A percentile compares a stretch with the other conserved stretches of the same genome.
Conservation (phyloP, 202 grass and related monocot genomes). For the Carex sylvatica region DNA sequence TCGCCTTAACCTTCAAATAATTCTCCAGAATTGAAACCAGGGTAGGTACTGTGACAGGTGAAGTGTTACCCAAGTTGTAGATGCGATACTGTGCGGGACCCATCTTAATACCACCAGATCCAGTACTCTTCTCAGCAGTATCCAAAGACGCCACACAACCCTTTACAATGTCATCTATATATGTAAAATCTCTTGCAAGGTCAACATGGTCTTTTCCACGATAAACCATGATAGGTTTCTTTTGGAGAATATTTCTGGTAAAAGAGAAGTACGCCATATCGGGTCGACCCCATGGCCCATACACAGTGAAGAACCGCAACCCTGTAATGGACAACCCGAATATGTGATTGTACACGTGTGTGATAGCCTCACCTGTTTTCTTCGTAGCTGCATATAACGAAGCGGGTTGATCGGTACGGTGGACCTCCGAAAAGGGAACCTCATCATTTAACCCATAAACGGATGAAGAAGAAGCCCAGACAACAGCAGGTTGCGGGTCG, state of each 20-base stretch:
- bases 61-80: conserved; percentile 90
- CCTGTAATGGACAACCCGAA: conserved; percentile 84
- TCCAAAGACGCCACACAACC: conserved; percentile 68
- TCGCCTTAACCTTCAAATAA: conserved; percentile 53
- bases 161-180: conserved; percentile 84
- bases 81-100: conserved; percentile 75
- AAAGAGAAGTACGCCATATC: conserved; percentile 98
- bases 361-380: conserved; percentile 96
- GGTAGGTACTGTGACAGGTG: conserved; percentile 72
- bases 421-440: conserved; percentile 74
- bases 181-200: conserved; percentile 84
- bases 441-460: conserved; percentile 85
- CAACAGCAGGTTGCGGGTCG: conserved; percentile 69
- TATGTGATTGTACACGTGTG: conserved; percentile 93
- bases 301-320: conserved; percentile 93
- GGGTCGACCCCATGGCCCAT: conserved; percentile 78
- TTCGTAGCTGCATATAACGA: conserved; percentile 94
- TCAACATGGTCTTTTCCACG: conserved; percentile 61
- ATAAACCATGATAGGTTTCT: conserved; percentile 88
- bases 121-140: conserved; percentile 73
- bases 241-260: conserved; percentile 80
- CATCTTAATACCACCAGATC: conserved; percentile 48
- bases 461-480: conserved; percentile 93
- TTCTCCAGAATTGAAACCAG: conserved; percentile 67
- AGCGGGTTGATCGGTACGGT: conserved; percentile 79